Evolutionary conservation across 305 asterid genomes (phyloP).

Genomic region (Solanum hybrid): DNA sequence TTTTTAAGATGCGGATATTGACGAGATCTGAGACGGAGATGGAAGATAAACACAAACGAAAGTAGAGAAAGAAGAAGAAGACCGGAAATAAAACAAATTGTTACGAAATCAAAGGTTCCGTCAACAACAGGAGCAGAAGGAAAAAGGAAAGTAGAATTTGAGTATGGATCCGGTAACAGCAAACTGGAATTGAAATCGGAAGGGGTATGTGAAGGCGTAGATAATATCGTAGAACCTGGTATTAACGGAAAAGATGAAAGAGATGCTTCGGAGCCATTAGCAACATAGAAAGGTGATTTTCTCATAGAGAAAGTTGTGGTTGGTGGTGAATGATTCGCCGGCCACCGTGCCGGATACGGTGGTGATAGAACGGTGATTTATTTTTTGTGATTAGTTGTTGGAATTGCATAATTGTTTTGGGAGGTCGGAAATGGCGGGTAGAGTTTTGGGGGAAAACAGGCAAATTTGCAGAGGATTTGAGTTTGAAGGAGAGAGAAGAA

Average conservation of each 20-base stretch:
- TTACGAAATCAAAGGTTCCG: slow-evolving; percentile 29
- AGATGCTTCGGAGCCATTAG: slow-evolving; percentile 5
- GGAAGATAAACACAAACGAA: slow-evolving; percentile 30
- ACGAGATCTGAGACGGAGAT: slow-evolving; percentile 35
- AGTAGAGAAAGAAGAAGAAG: slow-evolving; percentile 43
- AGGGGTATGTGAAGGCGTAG: slow-evolving; percentile 5
- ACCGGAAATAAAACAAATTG: slow-evolving; percentile 22
- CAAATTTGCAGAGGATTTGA: not conserved
- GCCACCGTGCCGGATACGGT: slow-evolving; percentile 19
- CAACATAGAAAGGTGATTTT: slow-evolving; percentile 14
- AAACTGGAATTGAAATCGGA: not conserved
- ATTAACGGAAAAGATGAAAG: not conserved
- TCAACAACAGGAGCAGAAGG: slow-evolving; percentile 22
- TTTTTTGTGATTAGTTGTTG: slow-evolving; percentile 2
- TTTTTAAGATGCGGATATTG: slow-evolving; percentile 29
- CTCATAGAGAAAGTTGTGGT: slow-evolving; percentile 31
- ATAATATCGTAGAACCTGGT: not conserved
- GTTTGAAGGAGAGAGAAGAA: not conserved
- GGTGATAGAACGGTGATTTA: not conserved
- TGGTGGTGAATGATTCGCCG: slow-evolving; percentile 14
- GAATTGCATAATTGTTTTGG: slow-evolving; percentile 35
- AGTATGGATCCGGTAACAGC: not conserved
- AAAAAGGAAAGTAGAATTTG: not conserved
- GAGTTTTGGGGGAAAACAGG: not conserved
- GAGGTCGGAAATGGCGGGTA: not conserved